Evolutionary conservation across 805 yeast species (phyloP).

Genomic region (Blastobotrys parvus): DNA sequence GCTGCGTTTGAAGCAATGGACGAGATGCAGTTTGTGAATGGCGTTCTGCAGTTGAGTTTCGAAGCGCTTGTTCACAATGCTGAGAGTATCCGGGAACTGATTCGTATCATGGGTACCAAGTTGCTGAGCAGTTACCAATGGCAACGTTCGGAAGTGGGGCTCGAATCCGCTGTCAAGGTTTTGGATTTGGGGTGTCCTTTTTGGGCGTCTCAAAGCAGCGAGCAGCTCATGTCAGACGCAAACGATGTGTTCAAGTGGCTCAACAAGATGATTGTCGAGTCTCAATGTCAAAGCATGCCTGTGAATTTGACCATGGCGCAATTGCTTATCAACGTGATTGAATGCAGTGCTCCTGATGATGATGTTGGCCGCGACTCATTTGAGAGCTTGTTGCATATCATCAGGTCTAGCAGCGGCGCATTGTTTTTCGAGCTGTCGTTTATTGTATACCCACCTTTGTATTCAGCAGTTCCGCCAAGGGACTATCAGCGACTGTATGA

Average conservation of each 20-base stretch:
- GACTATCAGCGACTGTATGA: neutral
- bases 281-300: neutral
- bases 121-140: conserved; percentile 1
- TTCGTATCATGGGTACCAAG: conserved; percentile 6
- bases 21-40: no score
- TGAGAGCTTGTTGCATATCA: neutral
- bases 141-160: conserved; percentile 5
- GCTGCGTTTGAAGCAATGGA: no score
- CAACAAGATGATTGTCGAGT: neutral
- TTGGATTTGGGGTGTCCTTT: neutral
- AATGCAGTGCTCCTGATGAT: neutral
- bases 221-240: neutral
- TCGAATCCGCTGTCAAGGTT: neutral
- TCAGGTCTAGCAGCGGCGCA: neutral
- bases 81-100: neutral
- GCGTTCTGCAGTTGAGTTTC: no score
- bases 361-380: neutral
- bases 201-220: neutral
- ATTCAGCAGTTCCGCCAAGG: neutral
- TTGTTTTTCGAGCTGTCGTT: neutral
- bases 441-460: neutral
- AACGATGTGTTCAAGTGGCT: conserved; percentile 6
- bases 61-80: no score
- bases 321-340: neutral
- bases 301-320: neutral